phyloP scores from a whole-genome alignment of 768 basidiomycete species.

The Piloderma croceum region DNA sequence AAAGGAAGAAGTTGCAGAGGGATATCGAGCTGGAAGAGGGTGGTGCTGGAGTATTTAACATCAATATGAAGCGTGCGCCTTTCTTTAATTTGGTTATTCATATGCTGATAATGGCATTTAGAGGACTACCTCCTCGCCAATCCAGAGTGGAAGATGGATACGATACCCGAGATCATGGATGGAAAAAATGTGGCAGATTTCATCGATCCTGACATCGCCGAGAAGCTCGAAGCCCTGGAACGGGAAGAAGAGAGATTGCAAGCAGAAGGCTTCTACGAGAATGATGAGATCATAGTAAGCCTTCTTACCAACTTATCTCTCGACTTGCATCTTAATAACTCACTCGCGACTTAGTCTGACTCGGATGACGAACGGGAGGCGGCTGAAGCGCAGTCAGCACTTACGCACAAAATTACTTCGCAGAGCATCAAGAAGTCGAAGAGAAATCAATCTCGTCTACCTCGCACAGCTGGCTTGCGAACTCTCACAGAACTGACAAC shows the following conservation, averaged over 20 bases:
- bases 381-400: conserved; percentile 57
- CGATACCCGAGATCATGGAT: conserved; percentile 97
- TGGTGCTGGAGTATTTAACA: conserved; percentile 86
- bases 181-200: conserved; percentile 99
- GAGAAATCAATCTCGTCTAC: conserved; percentile 79
- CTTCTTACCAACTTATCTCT: background rate
- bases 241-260: conserved; percentile 93
- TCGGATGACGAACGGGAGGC: conserved; percentile 63
- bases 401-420: conserved; percentile 63
- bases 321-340: conserved; percentile 1
- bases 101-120: conserved; percentile 28
- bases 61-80: conserved; percentile 80
- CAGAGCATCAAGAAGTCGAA: conserved; percentile 80
- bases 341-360: conserved; percentile 32
- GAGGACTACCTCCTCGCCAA: conserved; percentile 88
- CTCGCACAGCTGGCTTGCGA: conserved; percentile 60
- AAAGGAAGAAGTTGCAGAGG: conserved; percentile 63
- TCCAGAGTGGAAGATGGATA: conserved; percentile 92
- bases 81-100: background rate
- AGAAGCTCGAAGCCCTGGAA: conserved; percentile 95
- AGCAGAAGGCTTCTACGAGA: conserved; percentile 92
- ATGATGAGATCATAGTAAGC: conserved; percentile 78
- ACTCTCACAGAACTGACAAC: conserved; percentile 69
- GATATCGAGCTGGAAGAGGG: conserved; percentile 86
- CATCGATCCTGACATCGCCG: conserved; percentile 94